Evolutionary conservation across 257 asterid species (phyloP).

Genomic region (Echites panduratus): DNA sequence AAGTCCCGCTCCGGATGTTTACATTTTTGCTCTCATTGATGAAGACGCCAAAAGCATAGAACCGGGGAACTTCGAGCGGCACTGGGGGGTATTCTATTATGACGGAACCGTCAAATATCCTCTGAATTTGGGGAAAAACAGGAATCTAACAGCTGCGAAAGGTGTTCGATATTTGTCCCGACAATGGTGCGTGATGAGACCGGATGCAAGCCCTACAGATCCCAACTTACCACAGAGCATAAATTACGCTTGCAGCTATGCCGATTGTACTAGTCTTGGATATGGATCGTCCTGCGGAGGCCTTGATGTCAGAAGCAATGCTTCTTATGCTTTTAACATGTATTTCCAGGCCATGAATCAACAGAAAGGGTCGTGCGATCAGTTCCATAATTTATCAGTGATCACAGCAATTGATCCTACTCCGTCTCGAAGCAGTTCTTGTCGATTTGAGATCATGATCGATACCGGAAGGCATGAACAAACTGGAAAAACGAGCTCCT

Average conservation of each 20-base stretch:
- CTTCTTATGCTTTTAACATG: conserved; percentile 79
- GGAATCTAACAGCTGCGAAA: conserved; percentile 64
- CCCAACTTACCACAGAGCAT: conserved; percentile 42
- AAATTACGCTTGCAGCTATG: conserved; percentile 55
- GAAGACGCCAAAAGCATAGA: conserved; percentile 68
- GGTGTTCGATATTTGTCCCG: conserved; percentile 64
- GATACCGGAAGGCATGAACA: conserved; percentile 44
- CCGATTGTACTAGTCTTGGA: conserved; percentile 92
- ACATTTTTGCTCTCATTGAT: conserved; percentile 59
- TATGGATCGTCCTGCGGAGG: conserved; percentile 73
- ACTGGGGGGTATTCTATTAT: conserved; percentile 75
- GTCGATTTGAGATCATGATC: conserved; percentile 75
- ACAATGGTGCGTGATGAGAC: conserved; percentile 82
- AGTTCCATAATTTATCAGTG: conserved; percentile 45
- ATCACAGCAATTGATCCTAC: conserved; percentile 68
- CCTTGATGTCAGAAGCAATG: conserved; percentile 48
- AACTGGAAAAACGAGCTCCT: conserved; percentile 36
- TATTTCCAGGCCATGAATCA: conserved; percentile 77
- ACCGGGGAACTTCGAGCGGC: conserved; percentile 86
- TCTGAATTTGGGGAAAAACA: conserved; percentile 43
- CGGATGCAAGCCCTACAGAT: conserved; percentile 48
- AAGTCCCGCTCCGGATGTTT: conserved; percentile 49
- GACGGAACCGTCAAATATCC: conserved; percentile 75
- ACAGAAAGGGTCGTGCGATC: conserved; percentile 62
- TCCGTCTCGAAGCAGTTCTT: conserved; percentile 25